phyloP scores from a whole-genome alignment of 2,329 filamentous ascomycete genomes.

The Fonsecaea monophora region DNA sequence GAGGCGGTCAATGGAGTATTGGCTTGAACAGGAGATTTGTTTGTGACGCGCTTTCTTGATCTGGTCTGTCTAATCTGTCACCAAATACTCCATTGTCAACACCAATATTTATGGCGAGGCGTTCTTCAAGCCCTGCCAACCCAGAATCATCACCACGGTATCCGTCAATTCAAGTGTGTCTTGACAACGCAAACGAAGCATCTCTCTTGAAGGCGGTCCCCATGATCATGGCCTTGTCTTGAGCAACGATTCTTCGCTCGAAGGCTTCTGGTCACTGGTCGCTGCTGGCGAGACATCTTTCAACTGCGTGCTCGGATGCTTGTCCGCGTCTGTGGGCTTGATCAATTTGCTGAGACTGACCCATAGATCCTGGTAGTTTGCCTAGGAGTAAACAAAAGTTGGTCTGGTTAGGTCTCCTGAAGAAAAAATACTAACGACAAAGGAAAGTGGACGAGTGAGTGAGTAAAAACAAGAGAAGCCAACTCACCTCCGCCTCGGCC shows the following conservation, averaged over 20 bases:
- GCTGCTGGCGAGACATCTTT: neutral
- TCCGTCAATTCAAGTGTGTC: neutral
- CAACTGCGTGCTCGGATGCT: neutral
- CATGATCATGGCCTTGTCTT: neutral
- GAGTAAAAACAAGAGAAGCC: neutral
- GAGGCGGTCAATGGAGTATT: neutral
- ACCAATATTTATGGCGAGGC: too few species aligned
- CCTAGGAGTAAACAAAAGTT: conserved; percentile 6
- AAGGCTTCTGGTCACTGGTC: neutral
- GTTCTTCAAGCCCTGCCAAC: neutral
- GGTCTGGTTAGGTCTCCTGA: neutral
- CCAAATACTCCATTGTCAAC: too few species aligned
- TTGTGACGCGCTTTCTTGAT: neutral
- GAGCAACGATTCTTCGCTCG: neutral
- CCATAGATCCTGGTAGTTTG: conserved; percentile 34
- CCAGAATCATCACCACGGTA: neutral
- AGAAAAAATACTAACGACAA: too few species aligned
- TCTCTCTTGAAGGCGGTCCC: neutral
- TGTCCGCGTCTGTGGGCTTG: neutral
- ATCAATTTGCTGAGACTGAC: conserved; percentile 13
- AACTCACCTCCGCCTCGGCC: conserved; percentile 18
- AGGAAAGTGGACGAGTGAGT: neutral
- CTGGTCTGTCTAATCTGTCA: neutral
- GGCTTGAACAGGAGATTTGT: neutral
- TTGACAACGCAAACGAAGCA: neutral